Percentiles rank a stretch among this genome's conserved stretches.
These are phyloP conservation scores for Chrysoporthe austroafricana DNA, from an alignment of 2,329 filamentous ascomycete species.

Conservation along the genomic window DNA sequence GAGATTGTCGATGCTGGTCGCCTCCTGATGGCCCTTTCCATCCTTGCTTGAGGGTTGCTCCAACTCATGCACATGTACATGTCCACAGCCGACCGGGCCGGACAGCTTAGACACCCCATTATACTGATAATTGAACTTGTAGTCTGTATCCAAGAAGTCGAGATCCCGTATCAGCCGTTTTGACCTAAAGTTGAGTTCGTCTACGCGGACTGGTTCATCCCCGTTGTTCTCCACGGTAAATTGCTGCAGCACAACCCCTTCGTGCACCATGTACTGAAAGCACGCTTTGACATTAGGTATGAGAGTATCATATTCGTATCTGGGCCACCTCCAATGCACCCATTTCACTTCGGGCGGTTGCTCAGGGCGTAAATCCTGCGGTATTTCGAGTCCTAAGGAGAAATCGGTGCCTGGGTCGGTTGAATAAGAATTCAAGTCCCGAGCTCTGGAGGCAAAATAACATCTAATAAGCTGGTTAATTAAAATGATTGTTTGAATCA, in stretches of 20 bases:
- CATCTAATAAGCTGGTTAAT: neutral
- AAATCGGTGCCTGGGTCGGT: neutral
- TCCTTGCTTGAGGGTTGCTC: neutral
- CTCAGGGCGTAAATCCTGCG: accelerated
- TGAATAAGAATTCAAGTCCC: neutral
- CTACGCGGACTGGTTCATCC: neutral
- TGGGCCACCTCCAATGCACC: constrained; percentile 19
- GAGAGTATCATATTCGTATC: constrained; percentile 9
- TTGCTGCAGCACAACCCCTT: constrained; percentile 7
- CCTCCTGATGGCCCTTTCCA: too few species aligned
- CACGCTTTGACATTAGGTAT: neutral
- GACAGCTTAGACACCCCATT: neutral
- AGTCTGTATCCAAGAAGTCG: neutral
- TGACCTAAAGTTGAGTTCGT: neutral
- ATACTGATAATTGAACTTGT: constrained; percentile 1
- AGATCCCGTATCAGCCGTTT: neutral
- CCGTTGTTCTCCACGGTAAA: neutral
- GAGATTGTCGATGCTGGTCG: neutral
- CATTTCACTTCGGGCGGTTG: neutral
- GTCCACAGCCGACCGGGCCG: neutral
- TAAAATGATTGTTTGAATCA: neutral
- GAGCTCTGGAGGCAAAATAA: neutral
- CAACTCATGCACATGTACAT: neutral
- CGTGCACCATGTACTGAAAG: constrained; percentile 10
- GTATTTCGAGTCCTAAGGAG: neutral